Evolutionary conservation across 768 basidiomycete genomes (phyloP), one percentile per base, ranked within the genome.

Genomic region (Rhizopogon roseolus): DNA sequence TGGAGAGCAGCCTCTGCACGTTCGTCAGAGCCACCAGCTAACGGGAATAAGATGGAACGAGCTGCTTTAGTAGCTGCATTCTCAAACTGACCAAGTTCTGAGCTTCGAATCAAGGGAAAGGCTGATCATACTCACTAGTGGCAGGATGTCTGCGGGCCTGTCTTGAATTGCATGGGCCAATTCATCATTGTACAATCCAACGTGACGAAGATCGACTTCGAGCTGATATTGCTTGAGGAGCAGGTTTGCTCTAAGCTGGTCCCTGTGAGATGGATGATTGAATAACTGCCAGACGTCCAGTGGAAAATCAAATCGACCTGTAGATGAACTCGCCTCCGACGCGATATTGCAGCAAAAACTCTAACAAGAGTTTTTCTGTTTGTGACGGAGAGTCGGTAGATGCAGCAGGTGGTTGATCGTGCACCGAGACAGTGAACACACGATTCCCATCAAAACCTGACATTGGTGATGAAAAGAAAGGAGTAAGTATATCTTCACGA

Each of bases 261-360:
- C 97, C 64, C 93, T 78, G 59, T 25, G 11, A 22, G 43, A 36
- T 34, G 10, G n/a, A 32, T 45, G 8, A 37, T 51, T 57, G 14
- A 56, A 37, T 44, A 22, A 17, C 14, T 49, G 41, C 50, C 6
- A 38, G 37, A 38, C 2, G 14, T 36, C 25, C 25, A 42, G 50
- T 46, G 17, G 39, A 25, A n/a, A 4, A 14, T 39, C 41, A 7
- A 45, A 62, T 80, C 54, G 53, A 87, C 93, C 95, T 81, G 71
- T 98, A 98, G 50, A 91, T 82, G 74, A 94, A 98, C 63, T 92
- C 89, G 58, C 88, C 89, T 10, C 90, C 91, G 44, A 95, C 81
- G 57, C 95, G 84, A 72, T 90, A 98, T 50, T 86, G 84, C 51
- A 91, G 77, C 41, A 98, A 76, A 71, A 98, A 98, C 34, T 97